These are phyloP conservation scores for Camellia sinensis DNA, from an alignment of 148 eudicot genomes.

Conservation along the genomic window DNA sequence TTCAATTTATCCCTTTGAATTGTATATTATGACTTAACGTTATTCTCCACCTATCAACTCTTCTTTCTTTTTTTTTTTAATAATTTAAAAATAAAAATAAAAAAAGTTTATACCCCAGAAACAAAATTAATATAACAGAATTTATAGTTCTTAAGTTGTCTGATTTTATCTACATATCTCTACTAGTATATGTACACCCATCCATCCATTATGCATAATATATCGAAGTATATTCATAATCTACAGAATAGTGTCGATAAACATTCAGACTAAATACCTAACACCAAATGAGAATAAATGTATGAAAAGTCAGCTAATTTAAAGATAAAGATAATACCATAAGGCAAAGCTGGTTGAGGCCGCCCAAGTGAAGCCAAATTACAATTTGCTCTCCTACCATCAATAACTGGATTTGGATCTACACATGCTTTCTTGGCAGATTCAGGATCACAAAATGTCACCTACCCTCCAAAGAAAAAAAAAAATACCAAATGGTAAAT, in stretches of 20 bases:
- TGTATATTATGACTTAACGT: too few species aligned
- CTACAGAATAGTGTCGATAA: neutral
- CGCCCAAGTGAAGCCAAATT: conserved; percentile 51
- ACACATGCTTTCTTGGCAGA: conserved; percentile 48
- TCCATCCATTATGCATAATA: neutral
- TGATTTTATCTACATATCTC: neutral
- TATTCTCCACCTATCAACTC: neutral
- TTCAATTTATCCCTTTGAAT: neutral
- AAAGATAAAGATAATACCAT: conserved; percentile 20
- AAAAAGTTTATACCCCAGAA: too few species aligned
- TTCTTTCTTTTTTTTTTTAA: too few species aligned
- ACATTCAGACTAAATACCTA: neutral
- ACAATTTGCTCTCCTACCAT: conserved; percentile 56
- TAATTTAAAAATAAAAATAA: too few species aligned
- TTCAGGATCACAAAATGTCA: conserved; percentile 48
- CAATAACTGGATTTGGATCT: conserved; percentile 49
- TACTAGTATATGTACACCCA: neutral
- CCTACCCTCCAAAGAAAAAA: conserved; percentile 26
- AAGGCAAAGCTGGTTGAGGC: conserved; percentile 21
- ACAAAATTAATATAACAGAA: neutral
- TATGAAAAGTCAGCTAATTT: neutral
- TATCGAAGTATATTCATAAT: neutral
- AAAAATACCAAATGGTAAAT: neutral
- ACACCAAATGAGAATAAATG: neutral
- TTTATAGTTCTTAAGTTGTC: neutral